phyloP scores from a whole-genome alignment of 257 asterid species.

The Capsicum baccatum region DNA sequence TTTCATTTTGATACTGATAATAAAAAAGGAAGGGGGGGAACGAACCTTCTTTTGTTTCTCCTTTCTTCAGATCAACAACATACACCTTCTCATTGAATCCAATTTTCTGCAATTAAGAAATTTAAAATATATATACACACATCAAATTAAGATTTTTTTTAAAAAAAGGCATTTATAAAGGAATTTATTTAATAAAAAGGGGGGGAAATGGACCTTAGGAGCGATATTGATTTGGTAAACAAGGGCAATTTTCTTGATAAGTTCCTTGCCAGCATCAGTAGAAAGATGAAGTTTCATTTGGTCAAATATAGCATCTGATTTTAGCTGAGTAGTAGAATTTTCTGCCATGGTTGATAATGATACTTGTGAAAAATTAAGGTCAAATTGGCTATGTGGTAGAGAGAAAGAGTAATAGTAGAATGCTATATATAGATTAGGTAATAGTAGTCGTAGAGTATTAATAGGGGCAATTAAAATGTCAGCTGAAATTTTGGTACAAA shows the following conservation, averaged over 20 bases:
- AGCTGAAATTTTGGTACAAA: not conserved
- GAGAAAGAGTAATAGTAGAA: not conserved
- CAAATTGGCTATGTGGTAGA: not conserved
- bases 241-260: constrained; percentile 74
- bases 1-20: too few species aligned
- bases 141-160: not conserved
- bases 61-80: constrained; percentile 95
- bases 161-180: not conserved
- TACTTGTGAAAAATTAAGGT: too few species aligned
- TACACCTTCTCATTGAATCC: constrained; percentile 77
- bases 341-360: constrained; percentile 26
- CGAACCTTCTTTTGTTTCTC: constrained; percentile 79
- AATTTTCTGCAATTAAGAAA: constrained; percentile 55
- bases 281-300: constrained; percentile 84
- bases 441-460: not conserved
- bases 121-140: too few species aligned
- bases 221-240: constrained; percentile 92
- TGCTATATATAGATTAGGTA: not conserved
- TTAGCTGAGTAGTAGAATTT: constrained; percentile 47
- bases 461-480: not conserved
- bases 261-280: constrained; percentile 78
- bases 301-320: constrained; percentile 81
- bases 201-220: constrained; percentile 65
- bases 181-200: too few species aligned
- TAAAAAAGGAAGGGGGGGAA: too few species aligned